phyloP scores from a whole-genome alignment of 345 rosid species.

The Gossypioides kirkii region DNA sequence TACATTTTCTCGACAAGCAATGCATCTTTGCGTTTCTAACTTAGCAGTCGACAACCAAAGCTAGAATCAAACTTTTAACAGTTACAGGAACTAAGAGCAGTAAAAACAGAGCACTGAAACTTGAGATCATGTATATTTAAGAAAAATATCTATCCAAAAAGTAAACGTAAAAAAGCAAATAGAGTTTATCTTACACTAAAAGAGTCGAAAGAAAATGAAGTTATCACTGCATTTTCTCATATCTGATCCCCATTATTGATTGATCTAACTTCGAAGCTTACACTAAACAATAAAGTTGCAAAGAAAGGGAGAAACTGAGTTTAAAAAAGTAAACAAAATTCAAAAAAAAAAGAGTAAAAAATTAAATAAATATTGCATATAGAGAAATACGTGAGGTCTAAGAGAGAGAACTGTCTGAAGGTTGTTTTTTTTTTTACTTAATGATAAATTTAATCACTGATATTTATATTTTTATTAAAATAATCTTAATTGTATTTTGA shows the following conservation, averaged over 20 bases:
- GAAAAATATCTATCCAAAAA: neutral
- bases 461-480: no score
- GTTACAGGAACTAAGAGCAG: neutral
- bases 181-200: neutral
- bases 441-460: no score
- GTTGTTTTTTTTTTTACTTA: no score
- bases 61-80: neutral
- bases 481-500: no score
- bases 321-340: no score
- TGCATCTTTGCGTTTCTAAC: neutral
- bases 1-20: constrained; percentile 19
- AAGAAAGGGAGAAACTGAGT: neutral
- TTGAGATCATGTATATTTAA: neutral
- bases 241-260: constrained; percentile 4
- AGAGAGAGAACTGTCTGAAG: constrained; percentile 8
- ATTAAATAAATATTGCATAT: neutral
- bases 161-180: neutral
- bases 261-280: neutral
- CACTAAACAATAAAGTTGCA: neutral
- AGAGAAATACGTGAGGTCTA: neutral
- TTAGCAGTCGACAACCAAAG: neutral
- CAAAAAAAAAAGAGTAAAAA: no score
- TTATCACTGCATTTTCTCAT: no score
- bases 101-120: neutral
- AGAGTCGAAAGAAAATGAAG: neutral